A percentile compares a stretch with the other conserved stretches of the same genome.
Conservation (phyloP, 2,329 filamentous ascomycete genomes). For the Erysiphe pulchra region DNA sequence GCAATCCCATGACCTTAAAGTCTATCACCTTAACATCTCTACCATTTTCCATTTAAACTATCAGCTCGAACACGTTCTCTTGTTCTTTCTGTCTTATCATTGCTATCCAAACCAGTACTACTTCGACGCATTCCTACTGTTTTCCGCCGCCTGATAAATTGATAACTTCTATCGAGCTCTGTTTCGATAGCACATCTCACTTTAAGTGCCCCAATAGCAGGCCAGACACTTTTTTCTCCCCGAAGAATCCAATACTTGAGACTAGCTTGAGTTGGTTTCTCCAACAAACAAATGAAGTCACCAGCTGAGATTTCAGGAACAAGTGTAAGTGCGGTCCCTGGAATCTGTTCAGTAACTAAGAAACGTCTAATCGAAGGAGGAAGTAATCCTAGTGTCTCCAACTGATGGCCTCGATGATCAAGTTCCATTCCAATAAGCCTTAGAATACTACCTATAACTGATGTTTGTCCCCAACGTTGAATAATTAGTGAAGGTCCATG, state of each 20-base stretch:
- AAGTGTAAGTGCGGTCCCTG: slow-evolving; percentile 52
- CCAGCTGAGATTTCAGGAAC: slow-evolving; percentile 49
- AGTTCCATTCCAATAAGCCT: slow-evolving; percentile 52
- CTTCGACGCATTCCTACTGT: slow-evolving; percentile 12
- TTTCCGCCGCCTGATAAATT: slow-evolving; percentile 37
- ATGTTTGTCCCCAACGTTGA: slow-evolving; percentile 31
- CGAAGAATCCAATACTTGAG: slow-evolving; percentile 66
- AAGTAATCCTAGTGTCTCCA: slow-evolving; percentile 52
- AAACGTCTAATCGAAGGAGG: slow-evolving; percentile 46
- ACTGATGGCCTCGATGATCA: slow-evolving; percentile 54
- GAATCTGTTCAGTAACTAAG: slow-evolving; percentile 59
- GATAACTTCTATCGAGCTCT: slow-evolving; percentile 66
- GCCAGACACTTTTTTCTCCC: slow-evolving; percentile 79
- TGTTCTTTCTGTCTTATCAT: slow-evolving; percentile 6
- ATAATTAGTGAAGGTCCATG: slow-evolving; percentile 42
- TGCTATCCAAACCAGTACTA: slow-evolving; percentile 11
- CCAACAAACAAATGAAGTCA: slow-evolving; percentile 59
- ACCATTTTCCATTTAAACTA: slow-evolving; percentile 8
- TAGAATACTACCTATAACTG: slow-evolving; percentile 30
- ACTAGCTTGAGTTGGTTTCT: slow-evolving; percentile 51
- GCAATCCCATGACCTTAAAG: too few species aligned
- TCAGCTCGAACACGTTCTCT: slow-evolving; percentile 10
- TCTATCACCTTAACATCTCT: not conserved
- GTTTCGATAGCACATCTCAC: slow-evolving; percentile 69
- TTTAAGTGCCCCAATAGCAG: slow-evolving; percentile 56